A percentile compares a stretch with the other conserved stretches of the same genome.
phyloP scores from a whole-genome alignment of 257 asterid genomes.

The Solanum verrucosum region DNA sequence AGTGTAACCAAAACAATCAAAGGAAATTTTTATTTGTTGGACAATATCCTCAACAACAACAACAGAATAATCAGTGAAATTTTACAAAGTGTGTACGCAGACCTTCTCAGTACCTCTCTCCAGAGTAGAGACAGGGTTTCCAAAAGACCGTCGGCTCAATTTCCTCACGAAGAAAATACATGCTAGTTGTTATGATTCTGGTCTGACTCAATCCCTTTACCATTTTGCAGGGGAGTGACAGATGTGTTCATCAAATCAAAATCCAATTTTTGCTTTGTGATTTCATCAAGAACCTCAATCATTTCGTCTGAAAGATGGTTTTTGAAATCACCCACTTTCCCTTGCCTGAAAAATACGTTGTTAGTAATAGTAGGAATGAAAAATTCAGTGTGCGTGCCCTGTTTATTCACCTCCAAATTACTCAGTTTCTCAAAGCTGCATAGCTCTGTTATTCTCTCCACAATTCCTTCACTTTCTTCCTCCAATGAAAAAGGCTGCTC shows the following conservation, averaged over 20 bases:
- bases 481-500: constrained; percentile 3
- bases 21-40: neutral
- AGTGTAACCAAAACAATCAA: neutral
- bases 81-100: accelerated
- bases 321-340: constrained; percentile 16
- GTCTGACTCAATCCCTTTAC: neutral
- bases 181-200: neutral
- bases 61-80: neutral
- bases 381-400: constrained; percentile 1
- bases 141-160: neutral
- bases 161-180: neutral
- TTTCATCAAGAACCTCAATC: constrained; percentile 9
- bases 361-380: neutral
- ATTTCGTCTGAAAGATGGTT: constrained; percentile 16
- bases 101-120: no score
- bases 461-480: constrained; percentile 2
- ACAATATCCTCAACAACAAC: neutral
- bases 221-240: neutral
- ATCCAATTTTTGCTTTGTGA: constrained; percentile 5
- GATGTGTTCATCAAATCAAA: neutral
- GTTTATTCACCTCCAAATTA: constrained; percentile 14
- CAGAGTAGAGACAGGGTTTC: neutral
- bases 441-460: constrained; percentile 3
- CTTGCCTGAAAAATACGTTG: constrained; percentile 14
- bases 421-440: constrained; percentile 22